These are phyloP conservation scores for Acanthochlamys bracteata DNA, from an alignment of 106 monocot genomes.

Conservation along the genomic window DNA sequence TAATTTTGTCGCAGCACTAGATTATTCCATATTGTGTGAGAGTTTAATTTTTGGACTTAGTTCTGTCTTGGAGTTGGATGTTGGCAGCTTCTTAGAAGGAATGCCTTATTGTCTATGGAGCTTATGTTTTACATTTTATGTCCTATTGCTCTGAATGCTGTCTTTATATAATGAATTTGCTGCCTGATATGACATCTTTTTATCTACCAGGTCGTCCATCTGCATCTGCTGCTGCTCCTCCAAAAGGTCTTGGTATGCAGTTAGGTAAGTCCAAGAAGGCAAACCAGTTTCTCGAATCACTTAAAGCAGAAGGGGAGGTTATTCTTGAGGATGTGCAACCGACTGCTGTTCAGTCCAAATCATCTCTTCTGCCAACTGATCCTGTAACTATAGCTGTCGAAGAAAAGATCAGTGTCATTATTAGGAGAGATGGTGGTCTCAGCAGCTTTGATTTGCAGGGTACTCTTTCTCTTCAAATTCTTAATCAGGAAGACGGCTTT, in stretches of 20 bases:
- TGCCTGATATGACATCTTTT: background rate
- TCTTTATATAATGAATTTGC: background rate
- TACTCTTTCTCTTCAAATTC: conserved; percentile 86
- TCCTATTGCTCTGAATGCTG: background rate
- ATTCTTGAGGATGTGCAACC: conserved; percentile 86
- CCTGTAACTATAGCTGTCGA: conserved; percentile 87
- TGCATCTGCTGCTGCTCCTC: conserved; percentile 67
- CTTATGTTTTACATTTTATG: no score
- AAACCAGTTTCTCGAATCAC: conserved; percentile 83
- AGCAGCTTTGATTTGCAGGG: conserved; percentile 93
- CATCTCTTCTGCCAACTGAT: conserved; percentile 61
- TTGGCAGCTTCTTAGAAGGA: no score
- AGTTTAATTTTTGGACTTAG: no score
- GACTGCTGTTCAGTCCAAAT: conserved; percentile 32
- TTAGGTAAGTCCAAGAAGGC: conserved; percentile 79
- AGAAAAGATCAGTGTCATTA: conserved; percentile 68
- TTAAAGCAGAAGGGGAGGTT: conserved; percentile 98
- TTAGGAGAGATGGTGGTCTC: conserved; percentile 85
- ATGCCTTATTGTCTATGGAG: no score
- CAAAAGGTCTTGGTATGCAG: conserved; percentile 92
- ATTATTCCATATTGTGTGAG: no score
- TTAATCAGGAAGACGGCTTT: conserved; percentile 88
- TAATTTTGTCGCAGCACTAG: no score
- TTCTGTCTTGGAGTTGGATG: no score
- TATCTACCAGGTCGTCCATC: conserved; percentile 51